phyloP scores from a whole-genome alignment of 345 rosid species.

The Raphanus sativus region DNA sequence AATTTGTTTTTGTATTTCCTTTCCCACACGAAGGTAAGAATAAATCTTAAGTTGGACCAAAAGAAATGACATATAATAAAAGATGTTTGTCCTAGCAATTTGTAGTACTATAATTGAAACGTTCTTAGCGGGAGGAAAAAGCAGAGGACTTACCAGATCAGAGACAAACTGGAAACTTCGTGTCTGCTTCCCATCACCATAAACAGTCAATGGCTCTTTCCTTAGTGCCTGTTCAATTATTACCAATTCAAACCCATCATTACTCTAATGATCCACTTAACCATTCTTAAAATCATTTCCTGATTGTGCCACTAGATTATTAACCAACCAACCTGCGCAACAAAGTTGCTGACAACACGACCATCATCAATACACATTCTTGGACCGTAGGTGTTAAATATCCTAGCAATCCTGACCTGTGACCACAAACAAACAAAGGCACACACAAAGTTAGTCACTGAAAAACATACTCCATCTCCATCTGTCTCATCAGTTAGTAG shows the following conservation, averaged over 20 bases:
- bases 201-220: constrained; percentile 81
- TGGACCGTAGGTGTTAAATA: constrained; percentile 90
- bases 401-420: constrained; percentile 80
- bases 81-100: not conserved
- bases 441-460: not conserved
- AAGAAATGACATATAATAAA: not conserved
- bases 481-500: not conserved
- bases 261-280: constrained; percentile 23
- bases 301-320: not conserved
- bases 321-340: constrained; percentile 67
- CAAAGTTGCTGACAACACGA: constrained; percentile 87
- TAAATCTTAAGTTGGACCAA: constrained; percentile 1
- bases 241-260: no score
- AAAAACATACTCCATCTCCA: not conserved
- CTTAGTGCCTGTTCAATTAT: constrained; percentile 56
- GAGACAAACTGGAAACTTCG: constrained; percentile 89
- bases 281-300: not conserved
- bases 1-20: not conserved
- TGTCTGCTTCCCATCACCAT: constrained; percentile 90
- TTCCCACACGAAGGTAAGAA: not conserved
- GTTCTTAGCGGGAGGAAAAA: not conserved
- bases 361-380: constrained; percentile 93
- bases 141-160: constrained; percentile 55
- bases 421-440: constrained; percentile 12
- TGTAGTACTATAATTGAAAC: not conserved